A percentile compares a stretch with the other conserved stretches of the same genome.
These are phyloP conservation scores for Erodium trifolium DNA, from an alignment of 441 rosid species.

Conservation along the genomic window DNA sequence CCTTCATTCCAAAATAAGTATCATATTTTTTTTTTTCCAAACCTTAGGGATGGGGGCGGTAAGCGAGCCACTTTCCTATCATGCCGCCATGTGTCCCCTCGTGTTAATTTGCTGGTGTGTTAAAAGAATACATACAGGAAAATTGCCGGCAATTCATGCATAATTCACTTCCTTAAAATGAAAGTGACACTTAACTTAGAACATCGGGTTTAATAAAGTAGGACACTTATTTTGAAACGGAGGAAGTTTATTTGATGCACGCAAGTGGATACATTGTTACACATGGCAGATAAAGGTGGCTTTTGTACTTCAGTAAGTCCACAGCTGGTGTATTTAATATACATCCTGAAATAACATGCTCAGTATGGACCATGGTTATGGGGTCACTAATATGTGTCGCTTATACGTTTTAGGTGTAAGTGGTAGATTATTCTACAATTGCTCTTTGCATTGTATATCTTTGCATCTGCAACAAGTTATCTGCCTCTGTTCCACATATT, in stretches of 20 bases:
- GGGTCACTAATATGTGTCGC: background rate
- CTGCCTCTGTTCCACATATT: background rate
- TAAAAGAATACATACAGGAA: background rate
- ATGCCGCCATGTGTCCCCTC: background rate
- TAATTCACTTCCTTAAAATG: background rate
- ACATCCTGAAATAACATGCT: background rate
- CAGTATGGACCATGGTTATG: background rate
- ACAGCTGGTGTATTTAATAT: background rate
- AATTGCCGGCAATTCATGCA: background rate
- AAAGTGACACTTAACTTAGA: background rate
- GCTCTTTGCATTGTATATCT: background rate
- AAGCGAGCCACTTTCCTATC: background rate
- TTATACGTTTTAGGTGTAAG: conserved; percentile 5
- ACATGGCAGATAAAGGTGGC: background rate
- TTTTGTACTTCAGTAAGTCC: background rate
- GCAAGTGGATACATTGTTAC: background rate
- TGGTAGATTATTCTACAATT: background rate
- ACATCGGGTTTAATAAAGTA: background rate
- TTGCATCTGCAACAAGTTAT: background rate
- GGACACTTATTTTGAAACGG: background rate
- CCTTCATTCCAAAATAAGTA: background rate
- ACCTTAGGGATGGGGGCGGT: background rate
- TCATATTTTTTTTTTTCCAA: background rate
- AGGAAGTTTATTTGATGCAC: conserved; percentile 5
- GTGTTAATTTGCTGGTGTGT: background rate